Conservation (phyloP, 164 flowering plant species). For the Annona squamosa region DNA sequence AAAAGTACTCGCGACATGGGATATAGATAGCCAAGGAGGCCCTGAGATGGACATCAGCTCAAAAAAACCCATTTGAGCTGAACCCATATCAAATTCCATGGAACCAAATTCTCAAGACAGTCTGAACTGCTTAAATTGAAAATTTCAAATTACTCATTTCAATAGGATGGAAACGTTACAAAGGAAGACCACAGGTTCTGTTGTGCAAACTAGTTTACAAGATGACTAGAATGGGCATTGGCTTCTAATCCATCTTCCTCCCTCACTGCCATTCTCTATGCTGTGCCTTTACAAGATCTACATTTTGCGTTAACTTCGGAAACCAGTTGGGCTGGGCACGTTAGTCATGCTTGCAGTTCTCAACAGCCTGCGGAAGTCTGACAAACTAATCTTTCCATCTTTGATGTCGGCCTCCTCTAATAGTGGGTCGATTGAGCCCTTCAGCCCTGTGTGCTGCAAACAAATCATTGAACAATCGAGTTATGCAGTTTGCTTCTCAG, state of each 20-base stretch:
- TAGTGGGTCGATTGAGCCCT: conserved; percentile 83
- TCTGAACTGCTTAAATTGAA: neutral
- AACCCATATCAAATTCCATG: conserved; percentile 1
- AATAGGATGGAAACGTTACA: neutral
- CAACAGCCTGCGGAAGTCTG: conserved; percentile 81
- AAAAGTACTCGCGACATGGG: too few species aligned
- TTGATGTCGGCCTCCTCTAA: conserved; percentile 94
- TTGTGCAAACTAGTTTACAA: neutral
- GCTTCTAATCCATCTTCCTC: neutral
- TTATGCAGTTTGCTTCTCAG: too few species aligned
- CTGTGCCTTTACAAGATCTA: conserved; percentile 11
- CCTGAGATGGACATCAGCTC: conserved; percentile 10
- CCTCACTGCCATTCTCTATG: neutral
- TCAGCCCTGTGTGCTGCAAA: conserved; percentile 77
- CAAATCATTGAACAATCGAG: neutral
- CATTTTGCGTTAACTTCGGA: conserved; percentile 26
- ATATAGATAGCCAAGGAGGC: neutral
- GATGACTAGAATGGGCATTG: neutral
- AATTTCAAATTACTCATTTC: neutral
- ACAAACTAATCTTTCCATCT: conserved; percentile 85
- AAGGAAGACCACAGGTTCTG: neutral
- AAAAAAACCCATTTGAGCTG: neutral
- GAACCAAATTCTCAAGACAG: conserved; percentile 2
- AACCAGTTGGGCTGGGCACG: conserved; percentile 39
- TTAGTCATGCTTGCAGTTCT: conserved; percentile 82